Base-by-base conservation (phyloP, 176 grass and related monocot species). In the Avena sativa region DNA sequence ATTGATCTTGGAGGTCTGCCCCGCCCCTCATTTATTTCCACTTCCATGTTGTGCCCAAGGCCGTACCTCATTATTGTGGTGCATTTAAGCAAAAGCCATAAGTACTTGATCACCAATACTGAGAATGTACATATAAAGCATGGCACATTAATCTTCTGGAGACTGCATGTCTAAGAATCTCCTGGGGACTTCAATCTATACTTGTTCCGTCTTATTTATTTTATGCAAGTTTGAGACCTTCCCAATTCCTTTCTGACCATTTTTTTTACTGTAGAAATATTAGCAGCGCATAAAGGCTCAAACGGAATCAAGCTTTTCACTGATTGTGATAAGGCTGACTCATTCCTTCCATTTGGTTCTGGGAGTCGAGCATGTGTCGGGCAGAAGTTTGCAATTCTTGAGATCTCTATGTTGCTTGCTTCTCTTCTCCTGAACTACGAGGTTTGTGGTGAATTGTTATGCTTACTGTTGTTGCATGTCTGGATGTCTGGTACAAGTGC, bases 281-380 rank as follows among this genome's bases (percentile, higher is more conserved):
- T 88, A 76, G 78, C 87, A 78, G 73, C 34, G 6, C 34, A 83
- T 57, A 83, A 87, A 59, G 83, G 79, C 19, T 86, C 77, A 61
- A 72, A 90, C 25, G 26, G 17, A 47, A 55, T 50, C 13, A 62
- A 80, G n/a, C n/a, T 87, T 87, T 74, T 72, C 52, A 74, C 65
- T 8, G 74, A 89, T 21, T 71, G 79, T 66, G 70, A 86, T 72
- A 91, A 88, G 74, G 65, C 51, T 3, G 83, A 93, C 66, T 87
- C 94, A 61, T 89, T 99, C 82, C 89, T 96, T 92, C 82, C 94
- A 76, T 99, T 99, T 93, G 97, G 94, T 73, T 91, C 73, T 84
- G 94, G 94, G 56, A 89, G 85, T 79, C 92, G 92, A 77, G 86
- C 89, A 70, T 97, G 94, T 69, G 67, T 94, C 56, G 94, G 94